Evolutionary conservation across 805 yeast genomes (phyloP).

Genomic region (Cyberlindnera mississippiensis): DNA sequence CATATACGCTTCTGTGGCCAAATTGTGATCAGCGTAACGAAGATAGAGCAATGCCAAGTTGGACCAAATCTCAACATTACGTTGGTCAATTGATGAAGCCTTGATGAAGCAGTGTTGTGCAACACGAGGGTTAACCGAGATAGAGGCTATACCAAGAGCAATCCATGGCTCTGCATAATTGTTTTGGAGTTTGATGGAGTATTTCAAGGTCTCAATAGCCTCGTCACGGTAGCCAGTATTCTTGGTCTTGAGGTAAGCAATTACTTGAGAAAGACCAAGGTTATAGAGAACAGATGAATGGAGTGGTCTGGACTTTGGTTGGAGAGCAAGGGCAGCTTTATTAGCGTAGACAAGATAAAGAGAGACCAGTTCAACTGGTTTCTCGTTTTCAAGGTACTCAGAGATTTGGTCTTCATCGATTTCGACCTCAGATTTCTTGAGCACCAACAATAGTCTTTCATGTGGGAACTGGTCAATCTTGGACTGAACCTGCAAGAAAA

Average conservation of each 20-base stretch:
- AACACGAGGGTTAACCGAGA: slow-evolving; percentile 59
- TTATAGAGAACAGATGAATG: slow-evolving; percentile 61
- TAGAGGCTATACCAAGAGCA: slow-evolving; percentile 73
- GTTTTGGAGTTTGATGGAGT: slow-evolving; percentile 68
- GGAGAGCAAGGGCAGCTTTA: slow-evolving; percentile 41
- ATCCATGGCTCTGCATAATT: slow-evolving; percentile 75
- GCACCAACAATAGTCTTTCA: slow-evolving; percentile 27
- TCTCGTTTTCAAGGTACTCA: slow-evolving; percentile 22
- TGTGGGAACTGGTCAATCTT: slow-evolving; percentile 49
- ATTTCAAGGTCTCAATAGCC: slow-evolving; percentile 56
- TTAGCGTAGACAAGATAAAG: slow-evolving; percentile 43
- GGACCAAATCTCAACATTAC: slow-evolving; percentile 70
- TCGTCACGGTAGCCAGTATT: slow-evolving; percentile 37
- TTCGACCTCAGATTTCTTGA: slow-evolving; percentile 24
- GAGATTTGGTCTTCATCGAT: slow-evolving; percentile 28
- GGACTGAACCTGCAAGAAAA: slow-evolving; percentile 54
- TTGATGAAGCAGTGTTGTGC: slow-evolving; percentile 93
- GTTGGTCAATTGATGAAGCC: slow-evolving; percentile 66
- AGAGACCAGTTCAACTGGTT: slow-evolving; percentile 34
- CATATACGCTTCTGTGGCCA: slow-evolving; percentile 69
- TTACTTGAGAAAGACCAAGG: slow-evolving; percentile 61
- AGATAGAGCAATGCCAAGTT: slow-evolving; percentile 78
- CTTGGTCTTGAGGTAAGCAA: slow-evolving; percentile 36
- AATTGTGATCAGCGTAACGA: slow-evolving; percentile 57
- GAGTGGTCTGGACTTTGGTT: slow-evolving; percentile 41